phyloP scores from a whole-genome alignment of 2,329 filamentous ascomycete species.

The Colletotrichum incanum region DNA sequence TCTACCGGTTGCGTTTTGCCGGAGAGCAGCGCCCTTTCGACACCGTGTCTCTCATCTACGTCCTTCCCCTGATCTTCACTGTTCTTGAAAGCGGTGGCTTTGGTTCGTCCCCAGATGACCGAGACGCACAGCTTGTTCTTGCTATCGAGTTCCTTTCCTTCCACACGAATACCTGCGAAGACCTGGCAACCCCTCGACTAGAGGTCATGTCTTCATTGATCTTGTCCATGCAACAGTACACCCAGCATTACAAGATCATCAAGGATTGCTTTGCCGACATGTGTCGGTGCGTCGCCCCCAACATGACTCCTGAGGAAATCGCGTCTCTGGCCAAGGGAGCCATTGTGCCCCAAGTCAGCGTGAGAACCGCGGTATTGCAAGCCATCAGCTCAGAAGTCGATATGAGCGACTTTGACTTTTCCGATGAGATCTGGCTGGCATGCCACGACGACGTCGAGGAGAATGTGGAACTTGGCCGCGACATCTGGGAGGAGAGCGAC shows the following conservation, averaged over 20 bases:
- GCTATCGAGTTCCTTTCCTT: conserved; percentile 91
- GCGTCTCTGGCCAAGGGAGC: conserved; percentile 81
- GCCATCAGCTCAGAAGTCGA: conserved; percentile 94
- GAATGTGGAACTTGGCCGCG: conserved; percentile 84
- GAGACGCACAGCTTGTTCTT: conserved; percentile 90
- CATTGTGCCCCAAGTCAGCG: conserved; percentile 84
- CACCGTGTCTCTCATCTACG: conserved; percentile 87
- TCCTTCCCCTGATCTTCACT: conserved; percentile 85
- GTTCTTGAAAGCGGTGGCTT: conserved; percentile 87
- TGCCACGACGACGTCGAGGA: conserved; percentile 93
- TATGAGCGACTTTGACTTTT: conserved; percentile 88
- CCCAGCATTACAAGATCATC: conserved; percentile 94
- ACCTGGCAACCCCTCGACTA: conserved; percentile 82
- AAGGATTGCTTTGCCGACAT: conserved; percentile 93
- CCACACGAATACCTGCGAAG: conserved; percentile 85
- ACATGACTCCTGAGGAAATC: conserved; percentile 82
- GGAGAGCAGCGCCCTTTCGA: conserved; percentile 97
- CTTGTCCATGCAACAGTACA: conserved; percentile 87
- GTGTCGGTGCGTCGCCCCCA: conserved; percentile 86
- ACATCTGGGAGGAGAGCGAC: conserved; percentile 96
- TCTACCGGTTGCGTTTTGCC: conserved; percentile 92
- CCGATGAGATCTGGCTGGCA: conserved; percentile 92
- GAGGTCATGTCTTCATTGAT: conserved; percentile 82
- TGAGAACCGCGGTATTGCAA: conserved; percentile 88
- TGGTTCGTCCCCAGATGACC: conserved; percentile 80